These are phyloP conservation scores for Pseudomonodictys pantanalensis DNA, from an alignment of 495 filamentous ascomycete genomes.

Conservation along the genomic window DNA sequence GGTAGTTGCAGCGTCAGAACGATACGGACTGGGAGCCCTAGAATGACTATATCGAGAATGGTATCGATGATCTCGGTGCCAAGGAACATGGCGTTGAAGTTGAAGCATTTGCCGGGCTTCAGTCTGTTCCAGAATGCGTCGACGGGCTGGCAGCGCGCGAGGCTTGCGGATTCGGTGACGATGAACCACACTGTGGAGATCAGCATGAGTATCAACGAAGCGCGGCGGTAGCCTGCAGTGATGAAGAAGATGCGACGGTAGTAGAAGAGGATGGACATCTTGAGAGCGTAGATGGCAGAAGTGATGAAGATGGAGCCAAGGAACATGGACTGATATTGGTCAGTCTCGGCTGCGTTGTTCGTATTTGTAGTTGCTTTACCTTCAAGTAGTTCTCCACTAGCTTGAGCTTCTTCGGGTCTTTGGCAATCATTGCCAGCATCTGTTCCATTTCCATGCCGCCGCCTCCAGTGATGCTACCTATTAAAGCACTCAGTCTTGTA, in stretches of 20 bases:
- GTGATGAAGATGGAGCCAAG: neutral
- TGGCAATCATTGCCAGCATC: neutral
- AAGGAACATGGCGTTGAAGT: neutral
- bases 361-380: neutral
- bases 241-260: conserved; percentile 18
- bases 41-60: conserved; percentile 7
- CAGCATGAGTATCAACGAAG: neutral
- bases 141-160: conserved; percentile 5
- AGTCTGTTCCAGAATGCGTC: conserved; percentile 12
- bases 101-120: conserved; percentile 6
- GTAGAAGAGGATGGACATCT: conserved; percentile 14
- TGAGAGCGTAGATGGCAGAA: neutral
- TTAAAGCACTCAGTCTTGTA: neutral
- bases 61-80: neutral
- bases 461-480: conserved; percentile 8
- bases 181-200: conserved; percentile 7
- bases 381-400: conserved; percentile 10
- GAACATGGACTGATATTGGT: neutral
- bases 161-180: neutral
- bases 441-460: conserved; percentile 12
- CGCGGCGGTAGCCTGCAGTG: neutral
- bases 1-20: conserved; percentile 7
- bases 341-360: neutral
- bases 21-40: conserved; percentile 7
- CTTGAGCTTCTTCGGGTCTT: neutral